These are phyloP conservation scores for Eucalyptus cloeziana DNA, from an alignment of 345 rosid genomes.

Conservation along the genomic window DNA sequence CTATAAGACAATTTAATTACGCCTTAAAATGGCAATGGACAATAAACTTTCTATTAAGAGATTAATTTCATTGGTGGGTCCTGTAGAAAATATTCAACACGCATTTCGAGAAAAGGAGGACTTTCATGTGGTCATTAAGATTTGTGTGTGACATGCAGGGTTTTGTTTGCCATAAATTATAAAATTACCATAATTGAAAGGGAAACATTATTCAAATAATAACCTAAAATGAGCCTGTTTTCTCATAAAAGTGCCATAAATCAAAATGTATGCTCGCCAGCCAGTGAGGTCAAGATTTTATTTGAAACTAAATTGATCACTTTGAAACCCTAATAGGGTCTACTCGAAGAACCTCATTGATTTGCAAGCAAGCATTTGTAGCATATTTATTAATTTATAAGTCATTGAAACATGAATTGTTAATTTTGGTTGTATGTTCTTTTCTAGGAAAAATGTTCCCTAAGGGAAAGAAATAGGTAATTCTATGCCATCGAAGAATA, in stretches of 20 bases:
- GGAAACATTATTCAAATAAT: background rate
- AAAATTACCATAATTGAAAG: too few relatives aligned
- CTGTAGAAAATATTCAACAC: background rate
- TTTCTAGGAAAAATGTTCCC: too few relatives aligned
- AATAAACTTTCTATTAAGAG: background rate
- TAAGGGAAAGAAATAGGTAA: too few relatives aligned
- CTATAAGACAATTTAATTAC: background rate
- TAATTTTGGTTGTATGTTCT: too few relatives aligned
- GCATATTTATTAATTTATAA: background rate
- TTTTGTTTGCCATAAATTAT: background rate
- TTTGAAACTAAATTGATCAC: too few relatives aligned
- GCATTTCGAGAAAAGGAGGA: background rate
- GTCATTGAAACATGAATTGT: background rate
- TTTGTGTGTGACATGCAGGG: too few relatives aligned
- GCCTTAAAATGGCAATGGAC: background rate
- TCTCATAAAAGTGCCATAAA: too few relatives aligned
- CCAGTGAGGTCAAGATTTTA: too few relatives aligned
- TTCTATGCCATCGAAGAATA: too few relatives aligned
- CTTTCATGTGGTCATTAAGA: background rate
- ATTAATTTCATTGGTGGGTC: background rate
- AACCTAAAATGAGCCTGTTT: background rate
- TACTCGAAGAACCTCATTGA: rapidly evolving
- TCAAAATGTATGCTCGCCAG: too few relatives aligned
- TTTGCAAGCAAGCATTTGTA: background rate
- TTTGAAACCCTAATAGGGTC: too few relatives aligned